Evolutionary conservation across 2,329 filamentous ascomycete genomes (phyloP).

Genomic region (Davidsoniella virescens): DNA sequence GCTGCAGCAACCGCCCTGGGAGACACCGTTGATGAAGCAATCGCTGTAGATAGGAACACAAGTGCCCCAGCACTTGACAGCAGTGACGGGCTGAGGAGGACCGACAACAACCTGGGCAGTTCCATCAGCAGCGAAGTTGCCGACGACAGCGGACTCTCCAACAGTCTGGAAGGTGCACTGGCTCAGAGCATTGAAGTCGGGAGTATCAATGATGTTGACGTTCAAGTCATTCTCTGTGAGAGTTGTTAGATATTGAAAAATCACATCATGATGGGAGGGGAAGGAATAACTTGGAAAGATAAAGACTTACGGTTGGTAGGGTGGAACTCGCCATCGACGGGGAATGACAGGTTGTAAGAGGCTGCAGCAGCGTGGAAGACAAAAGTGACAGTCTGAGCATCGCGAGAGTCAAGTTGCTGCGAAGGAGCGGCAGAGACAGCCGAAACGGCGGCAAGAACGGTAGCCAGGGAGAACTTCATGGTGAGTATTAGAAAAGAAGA

Average conservation of each 20-base stretch:
- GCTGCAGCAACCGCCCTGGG: constrained; percentile 26
- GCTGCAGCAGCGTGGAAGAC: constrained; percentile 28
- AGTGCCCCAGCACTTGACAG: constrained; percentile 26
- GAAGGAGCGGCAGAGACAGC: constrained; percentile 9
- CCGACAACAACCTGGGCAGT: constrained; percentile 27
- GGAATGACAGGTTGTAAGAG: constrained; percentile 26
- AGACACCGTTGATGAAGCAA: constrained; percentile 24
- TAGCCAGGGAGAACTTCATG: constrained; percentile 11
- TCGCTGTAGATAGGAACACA: constrained; percentile 26
- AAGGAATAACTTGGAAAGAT: not conserved
- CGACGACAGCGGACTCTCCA: constrained; percentile 15
- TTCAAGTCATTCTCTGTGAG: constrained; percentile 23
- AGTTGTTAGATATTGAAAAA: constrained; percentile 1
- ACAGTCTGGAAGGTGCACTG: constrained; percentile 29
- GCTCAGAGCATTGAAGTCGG: constrained; percentile 26
- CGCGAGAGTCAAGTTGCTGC: constrained; percentile 11
- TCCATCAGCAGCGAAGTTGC: constrained; percentile 19
- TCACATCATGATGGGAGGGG: not conserved
- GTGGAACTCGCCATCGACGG: constrained; percentile 24
- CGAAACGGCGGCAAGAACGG: constrained; percentile 7
- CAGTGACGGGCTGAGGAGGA: constrained; percentile 27
- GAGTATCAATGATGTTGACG: constrained; percentile 26
- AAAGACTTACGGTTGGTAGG: constrained; percentile 24
- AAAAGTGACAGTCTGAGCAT: constrained; percentile 25
- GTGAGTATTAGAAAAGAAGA: constrained; percentile 1